Evolutionary conservation across 2,329 filamentous ascomycete species (phyloP).

Genomic region (Colletotrichum lupini): DNA sequence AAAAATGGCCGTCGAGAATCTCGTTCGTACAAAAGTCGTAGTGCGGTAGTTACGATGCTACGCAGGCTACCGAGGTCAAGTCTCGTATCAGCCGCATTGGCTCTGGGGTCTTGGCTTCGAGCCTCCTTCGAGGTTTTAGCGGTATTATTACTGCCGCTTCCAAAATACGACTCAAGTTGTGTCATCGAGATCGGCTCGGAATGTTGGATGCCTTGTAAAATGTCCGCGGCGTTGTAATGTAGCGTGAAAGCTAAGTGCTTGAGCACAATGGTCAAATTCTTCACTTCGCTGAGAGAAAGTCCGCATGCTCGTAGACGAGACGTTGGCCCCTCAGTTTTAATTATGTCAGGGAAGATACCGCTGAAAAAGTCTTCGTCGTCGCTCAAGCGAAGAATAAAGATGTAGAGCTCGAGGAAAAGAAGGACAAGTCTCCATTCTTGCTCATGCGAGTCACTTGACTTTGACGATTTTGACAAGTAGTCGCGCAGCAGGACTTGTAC

Average conservation of each 20-base stretch:
- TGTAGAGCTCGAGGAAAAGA: slow-evolving; percentile 93
- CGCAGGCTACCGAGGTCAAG: slow-evolving; percentile 83
- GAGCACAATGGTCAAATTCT: slow-evolving; percentile 81
- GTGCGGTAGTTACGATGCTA: slow-evolving; percentile 79
- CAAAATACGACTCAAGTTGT: slow-evolving; percentile 34
- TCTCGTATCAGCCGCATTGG: slow-evolving; percentile 38
- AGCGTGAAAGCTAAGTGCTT: slow-evolving; percentile 92
- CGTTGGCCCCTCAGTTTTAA: slow-evolving; percentile 46
- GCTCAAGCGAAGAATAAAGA: slow-evolving; percentile 90
- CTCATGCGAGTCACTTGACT: slow-evolving; percentile 48
- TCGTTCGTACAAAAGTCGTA: slow-evolving; percentile 91
- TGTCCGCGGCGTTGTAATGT: slow-evolving; percentile 83
- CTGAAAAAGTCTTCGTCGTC: slow-evolving; percentile 97
- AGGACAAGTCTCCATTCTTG: slow-evolving; percentile 90
- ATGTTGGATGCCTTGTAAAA: slow-evolving; percentile 45
- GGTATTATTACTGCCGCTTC: neutral
- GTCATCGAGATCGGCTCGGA: slow-evolving; percentile 20
- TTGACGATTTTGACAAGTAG: slow-evolving; percentile 39
- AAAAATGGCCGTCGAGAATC: slow-evolving; percentile 91
- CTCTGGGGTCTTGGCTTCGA: neutral
- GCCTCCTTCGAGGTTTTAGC: slow-evolving; percentile 17
- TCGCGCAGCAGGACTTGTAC: slow-evolving; percentile 42
- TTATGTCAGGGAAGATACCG: slow-evolving; percentile 55
- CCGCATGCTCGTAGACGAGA: slow-evolving; percentile 71
- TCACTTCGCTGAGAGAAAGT: slow-evolving; percentile 77